Conservation (phyloP, 257 asterid species). For the Solanum acaule region DNA sequence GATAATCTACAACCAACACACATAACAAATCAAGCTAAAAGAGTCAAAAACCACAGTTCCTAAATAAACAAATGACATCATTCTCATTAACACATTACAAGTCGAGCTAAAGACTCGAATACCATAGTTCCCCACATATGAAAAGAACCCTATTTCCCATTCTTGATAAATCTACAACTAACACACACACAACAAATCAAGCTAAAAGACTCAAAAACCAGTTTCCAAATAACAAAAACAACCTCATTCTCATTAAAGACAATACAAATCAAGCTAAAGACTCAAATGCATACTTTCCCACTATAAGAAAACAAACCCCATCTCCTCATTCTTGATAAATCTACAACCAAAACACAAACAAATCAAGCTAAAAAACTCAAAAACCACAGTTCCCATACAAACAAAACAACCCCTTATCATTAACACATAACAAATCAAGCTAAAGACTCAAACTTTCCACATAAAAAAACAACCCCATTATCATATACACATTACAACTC, state of each 20-base stretch:
- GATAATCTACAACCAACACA: not conserved
- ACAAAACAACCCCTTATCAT: not conserved
- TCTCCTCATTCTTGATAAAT: no score
- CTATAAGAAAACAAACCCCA: no score
- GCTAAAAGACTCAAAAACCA: not conserved
- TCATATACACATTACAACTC: not conserved
- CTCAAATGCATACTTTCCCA: no score
- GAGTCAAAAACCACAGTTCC: not conserved
- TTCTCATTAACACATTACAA: not conserved
- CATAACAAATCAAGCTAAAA: not conserved
- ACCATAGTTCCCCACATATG: not conserved
- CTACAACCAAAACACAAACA: no score
- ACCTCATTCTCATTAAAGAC: no score
- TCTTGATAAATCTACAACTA: not conserved
- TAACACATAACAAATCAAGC: not conserved
- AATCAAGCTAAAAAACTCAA: not conserved
- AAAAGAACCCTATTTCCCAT: not conserved
- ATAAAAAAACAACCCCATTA: not conserved
- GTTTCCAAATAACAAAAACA: no score
- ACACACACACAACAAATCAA: not conserved
- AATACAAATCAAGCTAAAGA: no score
- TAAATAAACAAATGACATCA: constrained; percentile 6
- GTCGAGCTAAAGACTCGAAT: not conserved
- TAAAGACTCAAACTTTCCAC: not conserved
- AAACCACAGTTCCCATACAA: not conserved